phyloP scores from a whole-genome alignment of 2,329 filamentous ascomycete species.

The Tolypocladium guangdongense region DNA sequence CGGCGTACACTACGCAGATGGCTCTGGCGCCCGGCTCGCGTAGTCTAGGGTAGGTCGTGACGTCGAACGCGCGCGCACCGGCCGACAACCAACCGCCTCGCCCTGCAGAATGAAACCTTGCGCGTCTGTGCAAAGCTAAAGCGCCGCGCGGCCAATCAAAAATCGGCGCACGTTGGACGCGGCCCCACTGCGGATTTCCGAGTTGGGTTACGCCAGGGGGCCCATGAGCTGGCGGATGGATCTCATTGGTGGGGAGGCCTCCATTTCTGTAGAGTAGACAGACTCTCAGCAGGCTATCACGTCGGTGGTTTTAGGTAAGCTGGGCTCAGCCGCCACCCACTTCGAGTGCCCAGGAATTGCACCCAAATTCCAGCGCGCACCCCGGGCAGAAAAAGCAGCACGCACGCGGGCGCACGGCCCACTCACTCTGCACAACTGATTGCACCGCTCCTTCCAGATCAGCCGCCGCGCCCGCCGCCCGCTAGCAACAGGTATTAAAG shows the following conservation, averaged over 20 bases:
- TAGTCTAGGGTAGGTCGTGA: neutral
- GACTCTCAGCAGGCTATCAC: too few relatives aligned
- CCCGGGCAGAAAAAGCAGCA: neutral
- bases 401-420: slow-evolving; percentile 14
- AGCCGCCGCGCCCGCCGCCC: slow-evolving; percentile 20
- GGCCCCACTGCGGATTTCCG: neutral
- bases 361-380: neutral
- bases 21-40: neutral
- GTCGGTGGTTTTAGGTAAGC: neutral
- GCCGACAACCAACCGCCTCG: too few relatives aligned
- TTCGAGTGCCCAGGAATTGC: too few relatives aligned
- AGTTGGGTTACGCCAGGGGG: neutral
- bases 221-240: neutral
- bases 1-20: neutral
- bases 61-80: too few relatives aligned
- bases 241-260: neutral
- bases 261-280: too few relatives aligned
- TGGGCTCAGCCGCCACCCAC: neutral
- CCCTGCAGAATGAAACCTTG: too few relatives aligned
- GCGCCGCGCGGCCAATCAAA: neutral
- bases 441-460: slow-evolving; percentile 18
- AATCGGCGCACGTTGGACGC: neutral
- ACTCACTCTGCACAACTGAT: slow-evolving; percentile 4
- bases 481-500: slow-evolving; percentile 29
- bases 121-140: neutral